A percentile compares a stretch with the other conserved stretches of the same genome.
Conservation (phyloP, 306 rosid species). For the Glycine latifolia region DNA sequence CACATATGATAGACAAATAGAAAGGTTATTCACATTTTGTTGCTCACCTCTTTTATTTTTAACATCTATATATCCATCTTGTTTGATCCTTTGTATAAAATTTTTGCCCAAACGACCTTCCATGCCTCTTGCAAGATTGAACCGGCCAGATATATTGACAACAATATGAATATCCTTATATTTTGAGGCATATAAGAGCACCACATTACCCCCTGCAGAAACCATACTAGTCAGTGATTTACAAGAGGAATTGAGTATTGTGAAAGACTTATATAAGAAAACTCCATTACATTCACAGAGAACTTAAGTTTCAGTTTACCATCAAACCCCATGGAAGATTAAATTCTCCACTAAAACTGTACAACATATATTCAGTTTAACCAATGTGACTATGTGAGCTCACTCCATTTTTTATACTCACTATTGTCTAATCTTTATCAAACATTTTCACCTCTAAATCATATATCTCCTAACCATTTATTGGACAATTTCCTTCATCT, state of each 20-base stretch:
- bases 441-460: constrained; percentile 21
- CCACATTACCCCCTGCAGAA: constrained; percentile 88
- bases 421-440: constrained; percentile 23
- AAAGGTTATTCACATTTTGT: constrained; percentile 28
- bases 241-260: background rate
- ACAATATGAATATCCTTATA: constrained; percentile 64
- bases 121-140: constrained; percentile 77
- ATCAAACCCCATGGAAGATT: background rate
- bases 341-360: constrained; percentile 5
- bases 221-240: constrained; percentile 32
- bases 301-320: constrained; percentile 31
- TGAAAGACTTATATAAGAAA: constrained; percentile 27
- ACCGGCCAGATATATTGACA: constrained; percentile 92
- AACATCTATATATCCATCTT: constrained; percentile 80
- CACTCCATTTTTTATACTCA: background rate
- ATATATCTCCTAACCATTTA: constrained; percentile 17
- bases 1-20: constrained; percentile 23
- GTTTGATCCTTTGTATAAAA: constrained; percentile 74
- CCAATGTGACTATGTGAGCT: constrained; percentile 26
- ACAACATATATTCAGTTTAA: constrained; percentile 22
- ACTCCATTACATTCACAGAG: background rate
- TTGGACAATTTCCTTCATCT: constrained; percentile 16
- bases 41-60: constrained; percentile 78
- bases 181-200: constrained; percentile 80
- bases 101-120: constrained; percentile 87